Conservation (phyloP, 805 yeast genomes). For the Sugiyamaella chiloensis region DNA sequence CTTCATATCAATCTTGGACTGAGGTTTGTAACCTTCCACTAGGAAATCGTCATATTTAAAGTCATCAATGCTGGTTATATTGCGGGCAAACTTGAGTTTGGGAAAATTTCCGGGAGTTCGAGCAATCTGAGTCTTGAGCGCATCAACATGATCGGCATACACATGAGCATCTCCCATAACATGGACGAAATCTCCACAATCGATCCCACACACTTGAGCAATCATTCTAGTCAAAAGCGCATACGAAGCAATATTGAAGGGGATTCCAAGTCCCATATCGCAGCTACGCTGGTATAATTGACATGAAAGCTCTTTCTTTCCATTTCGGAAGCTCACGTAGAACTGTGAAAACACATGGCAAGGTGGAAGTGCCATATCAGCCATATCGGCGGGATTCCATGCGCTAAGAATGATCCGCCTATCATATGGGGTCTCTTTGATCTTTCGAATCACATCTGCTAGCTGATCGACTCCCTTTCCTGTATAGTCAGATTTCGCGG, state of each 20-base stretch:
- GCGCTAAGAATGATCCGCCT: constrained; percentile 93
- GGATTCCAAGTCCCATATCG: constrained; percentile 99
- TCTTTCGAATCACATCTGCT: constrained; percentile 68
- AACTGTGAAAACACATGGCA: constrained; percentile 97
- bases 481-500: constrained; percentile 82
- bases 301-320: constrained; percentile 71
- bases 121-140: constrained; percentile 71
- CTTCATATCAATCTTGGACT: constrained; percentile 83
- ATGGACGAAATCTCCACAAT: constrained; percentile 92
- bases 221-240: constrained; percentile 91
- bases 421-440: constrained; percentile 88
- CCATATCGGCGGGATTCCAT: constrained; percentile 97
- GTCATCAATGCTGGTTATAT: constrained; percentile 74
- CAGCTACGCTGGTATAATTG: constrained; percentile 95
- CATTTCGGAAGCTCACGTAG: constrained; percentile 78
- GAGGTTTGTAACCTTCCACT: constrained; percentile 74
- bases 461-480: constrained; percentile 92
- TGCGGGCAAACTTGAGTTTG: constrained; percentile 62
- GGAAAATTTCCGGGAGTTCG: constrained; percentile 84
- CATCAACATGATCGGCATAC: constrained; percentile 89
- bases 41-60: constrained; percentile 87
- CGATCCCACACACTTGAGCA: constrained; percentile 92
- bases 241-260: constrained; percentile 96
- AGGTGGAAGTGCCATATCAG: constrained; percentile 95
- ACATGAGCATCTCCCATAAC: constrained; percentile 97